Evolutionary conservation across 768 basidiomycete species (phyloP).

Genomic region (Pisolithus sp.): DNA sequence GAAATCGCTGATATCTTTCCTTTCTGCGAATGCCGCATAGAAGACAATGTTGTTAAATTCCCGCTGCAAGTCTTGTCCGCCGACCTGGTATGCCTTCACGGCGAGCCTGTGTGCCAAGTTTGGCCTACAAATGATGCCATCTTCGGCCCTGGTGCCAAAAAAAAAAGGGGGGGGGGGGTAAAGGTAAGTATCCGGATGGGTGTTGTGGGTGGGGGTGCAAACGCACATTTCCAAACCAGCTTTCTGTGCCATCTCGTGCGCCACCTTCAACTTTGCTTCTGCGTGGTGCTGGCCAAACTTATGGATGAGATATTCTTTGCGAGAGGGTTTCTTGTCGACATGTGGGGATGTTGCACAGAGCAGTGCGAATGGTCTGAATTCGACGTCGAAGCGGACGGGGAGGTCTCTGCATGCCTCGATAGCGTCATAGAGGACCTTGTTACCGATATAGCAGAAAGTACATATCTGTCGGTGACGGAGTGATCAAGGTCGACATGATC

Average conservation of each 20-base stretch:
- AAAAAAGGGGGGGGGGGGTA: not conserved
- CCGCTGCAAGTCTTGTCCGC: slow-evolving; percentile 35
- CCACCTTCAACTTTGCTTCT: slow-evolving; percentile 22
- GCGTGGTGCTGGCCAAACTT: slow-evolving; percentile 22
- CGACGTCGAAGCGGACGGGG: slow-evolving; percentile 29
- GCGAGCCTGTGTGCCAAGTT: slow-evolving; percentile 39
- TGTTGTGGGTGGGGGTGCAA: not conserved
- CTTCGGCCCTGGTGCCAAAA: slow-evolving; percentile 25
- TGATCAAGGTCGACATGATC: not conserved
- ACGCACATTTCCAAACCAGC: slow-evolving; percentile 23
- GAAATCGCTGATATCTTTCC: slow-evolving; percentile 33
- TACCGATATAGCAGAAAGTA: slow-evolving; percentile 34
- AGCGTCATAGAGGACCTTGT: slow-evolving; percentile 32
- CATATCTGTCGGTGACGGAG: slow-evolving; percentile 25
- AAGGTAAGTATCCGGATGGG: not conserved
- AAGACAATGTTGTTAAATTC: slow-evolving; percentile 33
- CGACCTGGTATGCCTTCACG: slow-evolving; percentile 36
- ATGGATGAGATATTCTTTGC: slow-evolving; percentile 18
- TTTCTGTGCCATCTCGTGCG: slow-evolving; percentile 23
- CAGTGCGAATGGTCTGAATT: slow-evolving; percentile 30
- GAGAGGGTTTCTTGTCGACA: slow-evolving; percentile 12
- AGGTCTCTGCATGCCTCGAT: slow-evolving; percentile 29
- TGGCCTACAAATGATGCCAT: slow-evolving; percentile 35
- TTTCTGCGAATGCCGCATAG: slow-evolving; percentile 34
- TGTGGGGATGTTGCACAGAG: slow-evolving; percentile 17